A percentile compares a stretch with the other conserved stretches of the same genome.
These are phyloP conservation scores for Scheffersomyces ergatensis DNA, from an alignment of 805 yeast species.

Conservation along the genomic window DNA sequence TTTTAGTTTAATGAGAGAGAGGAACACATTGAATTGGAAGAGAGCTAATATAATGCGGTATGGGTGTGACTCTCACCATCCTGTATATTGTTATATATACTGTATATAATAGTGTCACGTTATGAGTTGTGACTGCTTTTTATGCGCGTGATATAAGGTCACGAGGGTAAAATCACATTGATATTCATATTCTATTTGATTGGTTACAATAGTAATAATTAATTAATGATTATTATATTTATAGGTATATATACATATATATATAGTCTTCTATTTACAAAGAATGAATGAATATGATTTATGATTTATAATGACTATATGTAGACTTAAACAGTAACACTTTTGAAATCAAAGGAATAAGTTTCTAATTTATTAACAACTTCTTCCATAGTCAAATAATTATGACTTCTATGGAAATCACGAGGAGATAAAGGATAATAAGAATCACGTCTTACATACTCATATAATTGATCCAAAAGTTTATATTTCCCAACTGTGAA, in stretches of 20 bases:
- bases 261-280: background rate
- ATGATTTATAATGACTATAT: too few relatives aligned
- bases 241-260: too few relatives aligned
- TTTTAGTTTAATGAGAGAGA: too few relatives aligned
- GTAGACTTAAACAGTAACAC: conserved; percentile 15
- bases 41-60: background rate
- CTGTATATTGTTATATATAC: background rate
- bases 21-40: too few relatives aligned
- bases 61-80: background rate
- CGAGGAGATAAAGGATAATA: conserved; percentile 45
- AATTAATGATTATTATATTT: too few relatives aligned
- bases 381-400: conserved; percentile 44
- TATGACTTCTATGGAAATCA: conserved; percentile 45
- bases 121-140: background rate
- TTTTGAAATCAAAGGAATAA: conserved; percentile 37
- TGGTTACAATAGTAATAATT: too few relatives aligned
- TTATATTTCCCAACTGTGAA: conserved; percentile 65
- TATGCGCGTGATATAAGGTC: background rate
- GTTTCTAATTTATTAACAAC: conserved; percentile 49
- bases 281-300: too few relatives aligned
- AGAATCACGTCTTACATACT: conserved; percentile 43
- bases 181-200: too few relatives aligned
- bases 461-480: conserved; percentile 54
- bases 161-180: too few relatives aligned
- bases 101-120: background rate